Evolutionary conservation across 305 asterid genomes (phyloP), one percentile per base, ranked within the genome.

Genomic region (Rubia tinctorum): DNA sequence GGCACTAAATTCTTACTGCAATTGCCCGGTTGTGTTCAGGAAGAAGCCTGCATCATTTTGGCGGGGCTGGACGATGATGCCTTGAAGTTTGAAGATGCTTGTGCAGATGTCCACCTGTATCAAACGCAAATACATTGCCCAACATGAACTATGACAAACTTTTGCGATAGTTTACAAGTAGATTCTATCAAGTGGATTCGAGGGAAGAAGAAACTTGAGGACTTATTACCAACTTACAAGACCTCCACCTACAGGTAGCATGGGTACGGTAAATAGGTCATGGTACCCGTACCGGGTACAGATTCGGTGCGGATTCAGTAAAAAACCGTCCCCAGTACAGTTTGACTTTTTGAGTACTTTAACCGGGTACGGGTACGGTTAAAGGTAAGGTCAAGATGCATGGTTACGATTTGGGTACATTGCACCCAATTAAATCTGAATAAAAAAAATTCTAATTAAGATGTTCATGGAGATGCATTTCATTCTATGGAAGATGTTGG

Each of bases 81-180:
- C 74, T 71, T 17, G 64, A 63, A 43, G 37, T 77, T 47, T 67
- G 81, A 64, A 65, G 18, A 9, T 47, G 78, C 70, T 73, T 75
- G 12, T 73, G 75, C 7, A 76, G 79, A 47, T 73, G 68, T 56
- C 79, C 76, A 64, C 84, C 84, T 77, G 77, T 55, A 37, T 45
- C 20, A 79, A 51, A 42, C 60, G 65, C 13, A 44, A 42, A 34
- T 42, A n/a, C 17, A 20, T 56, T 20, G 23, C 13, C 47, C 34
- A 8, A 25, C 64, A 17, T 66, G 6, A 2, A 56, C 23, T 8
- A 45, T 60, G 51, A 65, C 27, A 44, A 12, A 40, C 10, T 7
- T 12, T 14, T 5, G 55, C 13, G 47, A 55, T 22, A 4, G 17
- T 13, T 17, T 1, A 59, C 15, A 22, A 47, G 42, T 13, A 23